A percentile compares a stretch with the other conserved stretches of the same genome.
Conservation (phyloP, 2,329 filamentous ascomycete species). For the Botryosphaeria dothidea region DNA sequence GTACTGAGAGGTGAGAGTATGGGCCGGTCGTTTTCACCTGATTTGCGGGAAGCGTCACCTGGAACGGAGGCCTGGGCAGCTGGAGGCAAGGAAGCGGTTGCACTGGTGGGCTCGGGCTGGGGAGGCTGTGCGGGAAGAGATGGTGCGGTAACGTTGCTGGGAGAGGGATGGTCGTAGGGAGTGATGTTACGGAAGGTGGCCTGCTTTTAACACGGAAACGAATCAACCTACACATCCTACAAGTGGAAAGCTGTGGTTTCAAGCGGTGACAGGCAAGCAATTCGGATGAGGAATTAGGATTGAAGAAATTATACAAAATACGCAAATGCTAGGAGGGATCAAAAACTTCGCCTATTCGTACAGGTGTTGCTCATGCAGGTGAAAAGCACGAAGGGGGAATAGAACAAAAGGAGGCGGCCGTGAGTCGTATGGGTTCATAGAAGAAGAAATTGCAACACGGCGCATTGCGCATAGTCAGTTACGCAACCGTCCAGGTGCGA, state of each 20-base stretch:
- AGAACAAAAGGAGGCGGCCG: conserved; percentile 6
- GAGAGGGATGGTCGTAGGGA: conserved; percentile 1
- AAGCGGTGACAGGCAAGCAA: conserved; percentile 7
- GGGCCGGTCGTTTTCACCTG: neutral
- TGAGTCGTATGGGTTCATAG: neutral
- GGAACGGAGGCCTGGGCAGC: neutral
- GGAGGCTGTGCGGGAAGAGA: neutral
- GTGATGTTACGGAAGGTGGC: conserved; percentile 8
- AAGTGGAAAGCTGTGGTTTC: neutral
- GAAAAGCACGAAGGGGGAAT: neutral
- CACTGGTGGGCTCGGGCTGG: neutral
- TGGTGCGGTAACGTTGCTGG: neutral
- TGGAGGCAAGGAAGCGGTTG: neutral
- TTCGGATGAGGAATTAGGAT: conserved; percentile 18
- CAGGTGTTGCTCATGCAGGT: conserved; percentile 10
- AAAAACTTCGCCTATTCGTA: conserved; percentile 18
- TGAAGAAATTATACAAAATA: conserved; percentile 18
- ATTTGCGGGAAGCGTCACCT: neutral
- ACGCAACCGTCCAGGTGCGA: neutral
- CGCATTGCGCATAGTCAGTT: neutral
- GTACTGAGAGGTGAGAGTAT: neutral
- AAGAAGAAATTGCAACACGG: neutral
- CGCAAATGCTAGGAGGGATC: conserved; percentile 5
- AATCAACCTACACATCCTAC: conserved; percentile 19
- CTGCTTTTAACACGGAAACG: conserved; percentile 11